Percentiles rank a stretch among this genome's conserved stretches.
Evolutionary conservation across 176 grass and related monocot species (phyloP).

Genomic region (Saccharum officinarum): DNA sequence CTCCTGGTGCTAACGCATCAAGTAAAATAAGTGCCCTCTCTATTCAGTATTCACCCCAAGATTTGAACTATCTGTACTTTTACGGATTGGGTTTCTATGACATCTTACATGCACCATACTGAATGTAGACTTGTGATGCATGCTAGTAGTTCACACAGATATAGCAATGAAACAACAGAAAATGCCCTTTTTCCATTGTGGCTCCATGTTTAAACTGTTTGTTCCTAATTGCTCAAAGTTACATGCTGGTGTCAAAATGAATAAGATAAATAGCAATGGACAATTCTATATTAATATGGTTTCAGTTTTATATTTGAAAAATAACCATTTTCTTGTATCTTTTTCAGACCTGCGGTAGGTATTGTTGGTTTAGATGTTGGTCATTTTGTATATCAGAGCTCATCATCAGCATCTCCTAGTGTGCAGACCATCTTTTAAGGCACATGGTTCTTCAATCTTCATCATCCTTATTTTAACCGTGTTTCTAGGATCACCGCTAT

Average conservation of each 20-base stretch:
- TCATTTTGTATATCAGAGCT: not conserved
- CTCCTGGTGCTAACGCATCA: not conserved
- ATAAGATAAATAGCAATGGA: no score
- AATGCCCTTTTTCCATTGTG: not conserved
- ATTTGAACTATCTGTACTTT: not conserved
- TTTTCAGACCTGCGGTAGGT: no score
- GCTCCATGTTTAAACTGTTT: not conserved
- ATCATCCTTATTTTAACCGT: not conserved
- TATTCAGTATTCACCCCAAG: not conserved
- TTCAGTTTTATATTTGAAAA: no score
- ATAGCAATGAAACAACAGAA: not conserved
- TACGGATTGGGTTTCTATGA: no score
- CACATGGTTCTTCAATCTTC: not conserved
- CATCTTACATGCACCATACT: not conserved
- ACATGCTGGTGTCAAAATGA: no score
- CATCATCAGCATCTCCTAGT: not conserved
- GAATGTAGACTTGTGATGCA: not conserved
- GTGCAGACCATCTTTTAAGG: not conserved
- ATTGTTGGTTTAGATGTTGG: not conserved
- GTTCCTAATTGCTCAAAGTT: not conserved
- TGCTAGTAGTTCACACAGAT: not conserved
- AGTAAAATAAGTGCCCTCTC: not conserved
- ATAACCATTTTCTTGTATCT: no score
- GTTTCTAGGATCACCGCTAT: not conserved
- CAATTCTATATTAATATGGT: no score